Evolutionary conservation across 768 basidiomycete genomes (phyloP).

Genomic region (Termitomyces sp.): DNA sequence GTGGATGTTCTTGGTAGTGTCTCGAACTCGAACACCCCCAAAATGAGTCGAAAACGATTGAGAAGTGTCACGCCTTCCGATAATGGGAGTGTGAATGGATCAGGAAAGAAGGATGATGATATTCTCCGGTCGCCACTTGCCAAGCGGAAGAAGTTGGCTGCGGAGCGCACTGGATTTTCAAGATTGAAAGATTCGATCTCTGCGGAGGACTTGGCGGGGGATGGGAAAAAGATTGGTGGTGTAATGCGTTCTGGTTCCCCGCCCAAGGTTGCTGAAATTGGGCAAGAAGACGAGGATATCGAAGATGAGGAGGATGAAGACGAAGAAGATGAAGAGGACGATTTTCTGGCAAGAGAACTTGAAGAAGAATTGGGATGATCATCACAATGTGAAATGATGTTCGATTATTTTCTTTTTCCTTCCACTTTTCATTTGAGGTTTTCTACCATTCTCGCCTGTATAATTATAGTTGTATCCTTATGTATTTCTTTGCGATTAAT

Average conservation of each 20-base stretch:
- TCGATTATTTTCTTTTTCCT: background rate
- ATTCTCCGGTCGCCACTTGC: slow-evolving; percentile 64
- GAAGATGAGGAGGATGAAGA: slow-evolving; percentile 49
- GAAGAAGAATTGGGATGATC: slow-evolving; percentile 74
- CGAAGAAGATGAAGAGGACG: slow-evolving; percentile 62
- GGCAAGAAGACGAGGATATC: slow-evolving; percentile 33
- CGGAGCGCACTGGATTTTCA: slow-evolving; percentile 62
- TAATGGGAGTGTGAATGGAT: slow-evolving; percentile 32
- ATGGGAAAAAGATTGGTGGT: slow-evolving; percentile 14
- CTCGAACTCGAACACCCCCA: slow-evolving; percentile 38
- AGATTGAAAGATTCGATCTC: slow-evolving; percentile 65
- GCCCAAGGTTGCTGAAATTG: slow-evolving; percentile 22
- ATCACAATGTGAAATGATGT: background rate
- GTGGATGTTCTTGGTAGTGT: slow-evolving; percentile 24
- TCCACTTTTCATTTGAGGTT: background rate
- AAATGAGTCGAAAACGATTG: slow-evolving; percentile 60
- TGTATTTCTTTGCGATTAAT: background rate
- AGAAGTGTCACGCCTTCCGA: slow-evolving; percentile 73
- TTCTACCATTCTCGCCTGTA: background rate
- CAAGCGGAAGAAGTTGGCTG: slow-evolving; percentile 75
- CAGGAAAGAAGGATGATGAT: slow-evolving; percentile 34
- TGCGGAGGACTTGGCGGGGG: slow-evolving; percentile 43
- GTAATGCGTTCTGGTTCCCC: slow-evolving; percentile 12
- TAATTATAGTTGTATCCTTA: background rate
- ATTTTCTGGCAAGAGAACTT: slow-evolving; percentile 78